Evolutionary conservation across 441 rosid species (phyloP).

Genomic region (Flueggea neowawraea): DNA sequence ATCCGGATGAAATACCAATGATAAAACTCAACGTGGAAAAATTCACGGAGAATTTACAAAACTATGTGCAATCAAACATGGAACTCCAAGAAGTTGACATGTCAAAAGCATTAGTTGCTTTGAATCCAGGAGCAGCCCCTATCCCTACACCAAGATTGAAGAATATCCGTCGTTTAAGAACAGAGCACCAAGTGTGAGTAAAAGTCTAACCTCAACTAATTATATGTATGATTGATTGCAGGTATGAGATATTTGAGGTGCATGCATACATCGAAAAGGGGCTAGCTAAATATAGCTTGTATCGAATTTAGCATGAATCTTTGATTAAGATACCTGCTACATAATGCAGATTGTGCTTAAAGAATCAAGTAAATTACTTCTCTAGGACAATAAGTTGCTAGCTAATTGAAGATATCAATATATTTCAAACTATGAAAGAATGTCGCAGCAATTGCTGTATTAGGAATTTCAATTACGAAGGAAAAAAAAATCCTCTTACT

Average conservation of each 20-base stretch:
- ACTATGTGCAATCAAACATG: conserved; percentile 66
- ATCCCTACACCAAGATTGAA: conserved; percentile 80
- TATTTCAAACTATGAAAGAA: neutral
- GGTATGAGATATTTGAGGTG: neutral
- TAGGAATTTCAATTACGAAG: neutral
- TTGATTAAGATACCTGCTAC: no score
- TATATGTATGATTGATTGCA: neutral
- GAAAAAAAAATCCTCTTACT: conserved; percentile 1
- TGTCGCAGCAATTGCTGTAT: no score
- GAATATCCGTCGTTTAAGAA: conserved; percentile 75
- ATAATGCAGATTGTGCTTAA: no score
- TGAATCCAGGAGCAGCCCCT: conserved; percentile 61
- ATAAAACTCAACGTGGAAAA: conserved; percentile 67
- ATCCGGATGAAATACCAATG: conserved; percentile 80
- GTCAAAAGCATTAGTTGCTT: conserved; percentile 93
- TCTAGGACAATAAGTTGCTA: neutral
- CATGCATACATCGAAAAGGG: neutral
- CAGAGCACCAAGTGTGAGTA: conserved; percentile 99
- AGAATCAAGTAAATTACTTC: neutral
- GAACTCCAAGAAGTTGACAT: conserved; percentile 76
- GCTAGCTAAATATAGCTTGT: neutral
- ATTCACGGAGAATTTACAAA: conserved; percentile 58
- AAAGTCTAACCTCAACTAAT: neutral
- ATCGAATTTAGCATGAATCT: no score
- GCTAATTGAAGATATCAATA: neutral